Evolutionary conservation across 225 moss, liverwort and hornwort genomes (phyloP).

Genomic region (Pseudoscleropodium purum): DNA sequence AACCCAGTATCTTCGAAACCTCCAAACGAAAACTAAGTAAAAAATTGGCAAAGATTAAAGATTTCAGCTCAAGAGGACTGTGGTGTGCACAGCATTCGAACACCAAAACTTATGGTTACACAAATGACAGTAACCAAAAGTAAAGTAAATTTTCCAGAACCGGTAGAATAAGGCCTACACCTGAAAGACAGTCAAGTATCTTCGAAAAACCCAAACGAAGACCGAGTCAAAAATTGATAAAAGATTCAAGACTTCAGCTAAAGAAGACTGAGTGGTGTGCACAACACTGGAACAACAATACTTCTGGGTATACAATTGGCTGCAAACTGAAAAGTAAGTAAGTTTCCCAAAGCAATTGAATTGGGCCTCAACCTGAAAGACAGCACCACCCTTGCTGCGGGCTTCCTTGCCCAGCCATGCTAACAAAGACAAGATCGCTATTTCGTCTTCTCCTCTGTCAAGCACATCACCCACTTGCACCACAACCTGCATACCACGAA

Average conservation of each 20-base stretch:
- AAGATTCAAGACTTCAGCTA: background rate
- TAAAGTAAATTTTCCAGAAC: background rate
- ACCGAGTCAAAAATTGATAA: background rate
- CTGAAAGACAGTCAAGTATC: background rate
- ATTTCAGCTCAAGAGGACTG: background rate
- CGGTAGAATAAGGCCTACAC: background rate
- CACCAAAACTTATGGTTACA: background rate
- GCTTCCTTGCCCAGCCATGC: conserved; percentile 83
- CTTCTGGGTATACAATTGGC: background rate
- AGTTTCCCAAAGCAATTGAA: background rate
- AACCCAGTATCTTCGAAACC: background rate
- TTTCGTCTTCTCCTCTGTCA: conserved; percentile 89
- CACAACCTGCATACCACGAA: conserved; percentile 43
- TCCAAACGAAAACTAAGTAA: background rate
- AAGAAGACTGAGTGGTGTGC: background rate
- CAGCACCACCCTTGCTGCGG: conserved; percentile 75
- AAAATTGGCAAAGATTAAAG: background rate
- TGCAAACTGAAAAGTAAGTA: background rate
- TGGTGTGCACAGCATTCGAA: background rate
- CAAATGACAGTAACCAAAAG: background rate
- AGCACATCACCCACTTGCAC: conserved; percentile 96
- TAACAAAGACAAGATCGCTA: conserved; percentile 85
- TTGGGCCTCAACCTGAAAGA: conserved; percentile 66
- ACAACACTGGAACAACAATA: background rate
- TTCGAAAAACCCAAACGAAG: background rate